Evolutionary conservation across 345 rosid species (phyloP), one percentile per base, ranked within the genome.

Genomic region (Pseudoturritis turrita): DNA sequence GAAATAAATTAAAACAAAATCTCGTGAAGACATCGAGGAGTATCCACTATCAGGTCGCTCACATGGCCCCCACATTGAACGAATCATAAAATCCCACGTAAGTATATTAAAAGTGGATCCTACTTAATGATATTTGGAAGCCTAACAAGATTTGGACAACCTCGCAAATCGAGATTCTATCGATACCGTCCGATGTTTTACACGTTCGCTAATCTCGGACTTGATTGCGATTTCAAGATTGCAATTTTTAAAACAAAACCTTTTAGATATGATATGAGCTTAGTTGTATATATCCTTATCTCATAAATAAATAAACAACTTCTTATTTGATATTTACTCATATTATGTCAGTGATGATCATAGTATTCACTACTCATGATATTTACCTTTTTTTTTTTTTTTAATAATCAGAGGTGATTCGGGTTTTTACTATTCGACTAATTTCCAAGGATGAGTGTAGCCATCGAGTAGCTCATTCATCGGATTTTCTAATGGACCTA

Each of bases 101-200:
- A 22, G 3, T 5, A 26, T 2, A 26, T 25, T 23, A 31, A 28
- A 46, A 55, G 26, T 23, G 66, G 47, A 59, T 49, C 67, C 39
- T 50, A 28, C 53, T 19, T 17, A 7, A 61, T 7, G 63, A 52
- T 40, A 43, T 35, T 40, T 66, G 52, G 25, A 69, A 54, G 35
- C 45, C 59, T 53, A 59, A 50, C 56, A 53, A 76, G 70, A 69
- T 76, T 62, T 45, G 53, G 64, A 62, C 65, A 70, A 45, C 70
- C 61, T 53, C 65, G 54, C 65, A 54, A 14, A 71, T 64, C 75
- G 10, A 68, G 84, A 81, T 81, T 68, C 67, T 60, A 54, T 44
- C 44, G 78, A 75, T 58, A 71, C 75, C 78, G 81, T 77, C 81
- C 71, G 80, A 82, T 79, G 83, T 50, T 77, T 50, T 71, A 58